These are phyloP conservation scores for Leishmania tropica DNA, from an alignment of 208 protist species.

Conservation along the genomic window DNA sequence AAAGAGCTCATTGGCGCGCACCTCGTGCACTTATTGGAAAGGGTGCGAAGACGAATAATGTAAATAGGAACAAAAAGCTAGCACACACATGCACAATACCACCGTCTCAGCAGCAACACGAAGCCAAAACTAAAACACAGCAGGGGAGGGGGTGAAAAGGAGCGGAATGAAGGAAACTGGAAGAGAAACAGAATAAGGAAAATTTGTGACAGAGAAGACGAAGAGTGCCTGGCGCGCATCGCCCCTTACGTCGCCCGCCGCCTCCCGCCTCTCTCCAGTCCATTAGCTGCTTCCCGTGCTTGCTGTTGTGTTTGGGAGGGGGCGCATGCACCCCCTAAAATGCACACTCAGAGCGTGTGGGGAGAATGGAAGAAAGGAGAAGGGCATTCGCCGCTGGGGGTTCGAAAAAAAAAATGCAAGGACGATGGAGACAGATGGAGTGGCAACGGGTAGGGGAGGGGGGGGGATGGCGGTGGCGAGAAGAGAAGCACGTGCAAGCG, in stretches of 20 bases:
- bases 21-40: not conserved
- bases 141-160: no score
- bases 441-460: not conserved
- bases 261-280: no score
- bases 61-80: no score
- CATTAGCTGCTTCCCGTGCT: not conserved
- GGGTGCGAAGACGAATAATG: not conserved
- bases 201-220: not conserved
- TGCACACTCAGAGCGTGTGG: not conserved
- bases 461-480: not conserved
- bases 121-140: not conserved
- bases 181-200: not conserved
- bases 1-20: not conserved
- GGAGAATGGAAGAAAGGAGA: not conserved
- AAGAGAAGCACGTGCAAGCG: not conserved
- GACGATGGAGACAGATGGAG: not conserved
- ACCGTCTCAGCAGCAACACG: not conserved
- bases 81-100: not conserved
- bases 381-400: not conserved
- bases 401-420: not conserved
- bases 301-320: not conserved
- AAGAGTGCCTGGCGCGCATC: not conserved
- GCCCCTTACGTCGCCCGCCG: no score
- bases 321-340: not conserved
- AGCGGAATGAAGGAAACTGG: no score